Base-by-base conservation (phyloP, 768 basidiomycete genomes). In the Lyophyllum atratum region DNA sequence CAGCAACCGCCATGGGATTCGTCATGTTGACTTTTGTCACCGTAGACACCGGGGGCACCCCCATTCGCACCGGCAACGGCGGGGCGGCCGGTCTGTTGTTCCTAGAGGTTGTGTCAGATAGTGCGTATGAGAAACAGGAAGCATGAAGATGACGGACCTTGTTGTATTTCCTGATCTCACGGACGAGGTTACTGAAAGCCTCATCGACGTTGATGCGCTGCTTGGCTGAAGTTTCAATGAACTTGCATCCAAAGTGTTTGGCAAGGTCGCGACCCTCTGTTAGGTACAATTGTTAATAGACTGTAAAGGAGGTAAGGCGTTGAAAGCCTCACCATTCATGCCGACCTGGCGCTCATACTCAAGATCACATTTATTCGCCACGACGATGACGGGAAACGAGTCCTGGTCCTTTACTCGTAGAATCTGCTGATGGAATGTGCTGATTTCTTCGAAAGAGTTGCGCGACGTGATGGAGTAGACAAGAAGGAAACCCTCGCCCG, bases 391-490 rank as follows among this genome's bases (percentile, higher is more conserved):
- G 17, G 96, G 96, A 81, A 98, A 94, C 6, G 85, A 84, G 68
- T 97, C 95, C 70, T 92, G 91, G 72, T 98, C 96, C 75, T 98
- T 98, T 56, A 98, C 96, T 54, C 96, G 86, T 29, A 95, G 82
- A 59, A 98, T 97, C 69, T 98, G 95, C 68, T 95, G 92, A 68
- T 95, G 91, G 84, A 98, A 97, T 6, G 87, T 91, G 72, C 85
- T 90, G 68, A 98, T 95, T 82, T 98, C 93, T 74, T 98, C 94
- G 68, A 98, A 98, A 45, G 95, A 96, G 72, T 93, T 90, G 63
- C 95, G 88, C 28, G 94, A 95, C n/a, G 96, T 97, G 75, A 97
- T 98, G 50, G 93, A 94, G 74, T 98, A 98, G 56, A 98, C 95
- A 60, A 98, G 86, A 42, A 98, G 84, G 81, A 98, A 98, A 11